phyloP scores from a whole-genome alignment of 208 protist genomes.

The Acanthamoeba triangularis region DNA sequence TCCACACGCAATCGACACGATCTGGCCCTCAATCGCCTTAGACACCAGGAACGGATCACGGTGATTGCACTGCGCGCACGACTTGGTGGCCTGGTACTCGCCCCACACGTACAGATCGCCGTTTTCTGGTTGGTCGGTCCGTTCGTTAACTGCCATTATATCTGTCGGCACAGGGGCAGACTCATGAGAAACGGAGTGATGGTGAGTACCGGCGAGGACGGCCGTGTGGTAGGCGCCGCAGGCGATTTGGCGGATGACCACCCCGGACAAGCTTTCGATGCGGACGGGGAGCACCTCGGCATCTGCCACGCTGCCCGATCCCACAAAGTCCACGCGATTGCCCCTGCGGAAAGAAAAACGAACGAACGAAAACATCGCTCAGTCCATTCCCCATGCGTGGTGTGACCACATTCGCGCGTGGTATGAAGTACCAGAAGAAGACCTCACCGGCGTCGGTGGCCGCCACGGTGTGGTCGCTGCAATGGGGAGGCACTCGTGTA shows the following conservation, averaged over 20 bases:
- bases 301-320: neutral
- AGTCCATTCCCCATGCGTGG: neutral
- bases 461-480: constrained; percentile 28
- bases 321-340: neutral
- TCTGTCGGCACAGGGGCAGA: neutral
- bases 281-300: neutral
- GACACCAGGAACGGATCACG: neutral
- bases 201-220: neutral
- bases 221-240: constrained; percentile 10
- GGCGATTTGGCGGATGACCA: neutral
- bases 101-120: constrained; percentile 40
- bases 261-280: neutral
- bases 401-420: neutral
- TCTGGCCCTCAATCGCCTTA: neutral
- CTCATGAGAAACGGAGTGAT: neutral
- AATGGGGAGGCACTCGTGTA: neutral
- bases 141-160: neutral
- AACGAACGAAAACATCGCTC: neutral
- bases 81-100: neutral
- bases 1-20: neutral
- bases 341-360: neutral
- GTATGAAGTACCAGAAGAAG: neutral
- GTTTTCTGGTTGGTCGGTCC: neutral
- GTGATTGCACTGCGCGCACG: neutral
- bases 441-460: neutral